A percentile compares a stretch with the other conserved stretches of the same genome.
Evolutionary conservation across 331 rosid species (phyloP).

Genomic region (Pyrus hybrid): DNA sequence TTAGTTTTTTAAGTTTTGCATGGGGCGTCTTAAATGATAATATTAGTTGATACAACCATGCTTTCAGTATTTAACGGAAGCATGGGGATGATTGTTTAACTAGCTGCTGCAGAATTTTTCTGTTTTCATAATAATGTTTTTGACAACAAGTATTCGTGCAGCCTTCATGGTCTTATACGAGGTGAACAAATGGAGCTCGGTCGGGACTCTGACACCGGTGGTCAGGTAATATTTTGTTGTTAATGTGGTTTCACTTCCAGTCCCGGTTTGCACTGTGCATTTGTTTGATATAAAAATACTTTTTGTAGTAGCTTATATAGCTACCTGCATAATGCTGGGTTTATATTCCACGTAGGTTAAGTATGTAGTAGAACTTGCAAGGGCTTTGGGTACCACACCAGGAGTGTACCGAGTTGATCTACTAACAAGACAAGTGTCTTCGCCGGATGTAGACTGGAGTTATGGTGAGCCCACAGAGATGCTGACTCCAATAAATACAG

Average conservation of each 20-base stretch:
- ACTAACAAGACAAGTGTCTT: conserved; percentile 77
- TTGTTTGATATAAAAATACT: background rate
- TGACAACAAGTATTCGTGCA: conserved; percentile 33
- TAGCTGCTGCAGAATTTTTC: background rate
- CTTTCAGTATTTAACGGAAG: conserved; percentile 2
- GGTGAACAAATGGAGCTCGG: conserved; percentile 99
- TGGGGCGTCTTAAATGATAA: background rate
- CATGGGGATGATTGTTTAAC: conserved; percentile 3
- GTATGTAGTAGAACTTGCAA: conserved; percentile 94
- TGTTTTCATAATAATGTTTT: background rate
- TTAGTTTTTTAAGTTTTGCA: background rate
- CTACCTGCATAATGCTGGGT: conserved; percentile 8
- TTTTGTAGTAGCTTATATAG: conserved; percentile 3
- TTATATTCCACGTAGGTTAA: conserved; percentile 51
- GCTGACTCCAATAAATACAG: conserved; percentile 57
- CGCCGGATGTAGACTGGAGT: conserved; percentile 85
- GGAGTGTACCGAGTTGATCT: conserved; percentile 97
- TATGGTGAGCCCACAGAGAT: conserved; percentile 90
- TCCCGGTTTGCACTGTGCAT: background rate
- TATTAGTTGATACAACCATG: background rate
- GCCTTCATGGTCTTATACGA: conserved; percentile 87
- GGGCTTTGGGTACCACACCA: conserved; percentile 95
- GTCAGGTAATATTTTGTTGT: conserved; percentile 55
- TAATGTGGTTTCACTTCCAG: background rate
- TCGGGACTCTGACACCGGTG: conserved; percentile 98